These are phyloP conservation scores for Trametes cubensis DNA, from an alignment of 768 basidiomycete species.

Conservation along the genomic window DNA sequence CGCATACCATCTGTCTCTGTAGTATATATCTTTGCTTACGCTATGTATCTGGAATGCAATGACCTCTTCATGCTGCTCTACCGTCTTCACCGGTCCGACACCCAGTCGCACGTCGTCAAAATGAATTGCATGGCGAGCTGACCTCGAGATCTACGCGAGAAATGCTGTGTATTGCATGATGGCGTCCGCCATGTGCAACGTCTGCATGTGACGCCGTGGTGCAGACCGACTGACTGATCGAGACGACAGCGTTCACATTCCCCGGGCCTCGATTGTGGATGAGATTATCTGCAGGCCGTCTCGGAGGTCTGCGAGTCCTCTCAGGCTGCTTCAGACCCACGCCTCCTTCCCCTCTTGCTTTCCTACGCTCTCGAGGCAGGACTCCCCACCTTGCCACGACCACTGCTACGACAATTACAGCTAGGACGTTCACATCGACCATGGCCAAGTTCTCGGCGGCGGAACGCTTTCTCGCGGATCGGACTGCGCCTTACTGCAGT, in stretches of 20 bases:
- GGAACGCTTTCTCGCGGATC: conserved; percentile 77
- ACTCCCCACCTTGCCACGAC: neutral
- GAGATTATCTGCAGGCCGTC: conserved; percentile 16
- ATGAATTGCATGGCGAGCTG: too few species aligned
- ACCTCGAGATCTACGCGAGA: neutral
- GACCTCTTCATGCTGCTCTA: neutral
- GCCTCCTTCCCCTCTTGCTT: neutral
- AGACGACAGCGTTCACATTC: neutral
- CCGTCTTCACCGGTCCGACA: too few species aligned
- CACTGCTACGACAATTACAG: neutral
- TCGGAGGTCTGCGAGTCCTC: conserved; percentile 9
- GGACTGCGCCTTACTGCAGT: conserved; percentile 72
- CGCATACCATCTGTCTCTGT: conserved; percentile 9
- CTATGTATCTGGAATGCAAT: conserved; percentile 11
- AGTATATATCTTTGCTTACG: conserved; percentile 14
- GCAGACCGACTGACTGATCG: neutral
- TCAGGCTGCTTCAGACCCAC: neutral
- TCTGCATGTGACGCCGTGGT: neutral
- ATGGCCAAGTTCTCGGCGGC: conserved; percentile 40
- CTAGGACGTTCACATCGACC: conserved; percentile 26
- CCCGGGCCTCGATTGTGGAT: conserved; percentile 16
- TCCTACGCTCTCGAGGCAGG: neutral
- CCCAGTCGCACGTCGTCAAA: too few species aligned
- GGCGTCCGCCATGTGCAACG: neutral
- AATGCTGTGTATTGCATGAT: conserved; percentile 2